A percentile compares a stretch with the other conserved stretches of the same genome.
These are phyloP conservation scores for Lipomyces spencermartinsiae DNA, from an alignment of 805 yeast species.

Conservation along the genomic window DNA sequence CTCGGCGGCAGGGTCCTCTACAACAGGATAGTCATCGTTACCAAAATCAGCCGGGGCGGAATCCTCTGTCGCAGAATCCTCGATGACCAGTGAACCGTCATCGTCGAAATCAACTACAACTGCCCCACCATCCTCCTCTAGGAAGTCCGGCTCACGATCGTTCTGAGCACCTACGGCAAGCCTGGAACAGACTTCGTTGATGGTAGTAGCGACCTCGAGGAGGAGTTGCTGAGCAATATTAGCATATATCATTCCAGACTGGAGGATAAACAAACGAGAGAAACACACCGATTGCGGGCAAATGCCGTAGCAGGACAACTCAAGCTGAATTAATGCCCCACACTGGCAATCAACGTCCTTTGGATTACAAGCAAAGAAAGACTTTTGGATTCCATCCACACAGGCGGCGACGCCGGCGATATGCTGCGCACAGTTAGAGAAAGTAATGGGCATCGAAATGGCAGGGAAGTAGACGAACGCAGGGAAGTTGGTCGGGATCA, in stretches of 20 bases:
- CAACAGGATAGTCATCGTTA: conserved; percentile 9
- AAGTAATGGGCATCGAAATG: background rate
- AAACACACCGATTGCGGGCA: conserved; percentile 35
- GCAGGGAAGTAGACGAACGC: conserved; percentile 22
- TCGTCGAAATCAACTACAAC: background rate
- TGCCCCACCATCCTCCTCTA: conserved; percentile 10
- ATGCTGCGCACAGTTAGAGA: conserved; percentile 16
- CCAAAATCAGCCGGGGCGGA: background rate
- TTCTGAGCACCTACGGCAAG: conserved; percentile 15
- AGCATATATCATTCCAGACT: conserved; percentile 6
- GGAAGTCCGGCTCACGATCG: conserved; percentile 15
- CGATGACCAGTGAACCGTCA: conserved; percentile 3
- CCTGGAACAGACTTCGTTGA: conserved; percentile 31
- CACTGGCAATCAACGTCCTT: conserved; percentile 35
- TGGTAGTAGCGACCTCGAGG: conserved; percentile 25
- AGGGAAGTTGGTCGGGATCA: conserved; percentile 35
- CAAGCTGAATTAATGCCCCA: conserved; percentile 33
- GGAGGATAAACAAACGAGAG: background rate
- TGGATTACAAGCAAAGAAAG: conserved; percentile 27
- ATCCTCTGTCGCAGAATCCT: background rate
- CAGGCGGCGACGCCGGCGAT: conserved; percentile 37
- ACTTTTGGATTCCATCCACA: conserved; percentile 28
- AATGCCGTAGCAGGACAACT: conserved; percentile 37
- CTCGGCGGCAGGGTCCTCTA: conserved; percentile 15
- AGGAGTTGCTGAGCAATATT: conserved; percentile 23